These are phyloP conservation scores for Crithidia sp. DNA, from an alignment of 208 protist species.

Conservation along the genomic window DNA sequence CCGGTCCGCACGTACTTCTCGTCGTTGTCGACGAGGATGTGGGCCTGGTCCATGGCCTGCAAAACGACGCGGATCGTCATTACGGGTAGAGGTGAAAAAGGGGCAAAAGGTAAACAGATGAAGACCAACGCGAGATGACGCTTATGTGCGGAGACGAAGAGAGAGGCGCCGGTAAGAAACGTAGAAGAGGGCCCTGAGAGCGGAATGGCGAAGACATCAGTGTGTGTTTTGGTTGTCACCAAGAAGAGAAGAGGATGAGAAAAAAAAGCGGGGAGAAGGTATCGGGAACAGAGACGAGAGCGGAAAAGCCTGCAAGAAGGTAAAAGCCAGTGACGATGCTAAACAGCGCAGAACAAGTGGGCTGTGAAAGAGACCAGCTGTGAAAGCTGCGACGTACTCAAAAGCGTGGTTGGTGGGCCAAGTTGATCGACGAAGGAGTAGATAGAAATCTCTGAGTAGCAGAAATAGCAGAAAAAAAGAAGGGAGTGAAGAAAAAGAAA, in stretches of 20 bases:
- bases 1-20: constrained; percentile 59
- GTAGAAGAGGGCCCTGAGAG: not conserved
- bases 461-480: not conserved
- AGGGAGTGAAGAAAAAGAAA: not conserved
- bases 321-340: not conserved
- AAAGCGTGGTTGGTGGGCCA: too few relatives aligned
- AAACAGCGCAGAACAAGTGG: too few relatives aligned
- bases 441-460: too few relatives aligned
- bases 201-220: too few relatives aligned
- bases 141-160: not conserved
- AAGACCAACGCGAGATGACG: not conserved
- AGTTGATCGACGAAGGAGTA: too few relatives aligned
- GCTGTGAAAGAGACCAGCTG: too few relatives aligned
- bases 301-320: not conserved
- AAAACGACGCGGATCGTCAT: constrained; percentile 78
- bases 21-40: constrained; percentile 80
- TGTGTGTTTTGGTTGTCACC: not conserved
- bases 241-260: not conserved
- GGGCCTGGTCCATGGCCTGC: constrained; percentile 74
- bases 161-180: not conserved
- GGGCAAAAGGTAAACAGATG: constrained; percentile 7
- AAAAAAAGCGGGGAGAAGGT: constrained; percentile 10
- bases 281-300: not conserved
- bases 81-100: too few relatives aligned
- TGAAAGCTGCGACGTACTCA: too few relatives aligned